Evolutionary conservation across 306 rosid species (phyloP).

Genomic region (Dryas alaskensis): DNA sequence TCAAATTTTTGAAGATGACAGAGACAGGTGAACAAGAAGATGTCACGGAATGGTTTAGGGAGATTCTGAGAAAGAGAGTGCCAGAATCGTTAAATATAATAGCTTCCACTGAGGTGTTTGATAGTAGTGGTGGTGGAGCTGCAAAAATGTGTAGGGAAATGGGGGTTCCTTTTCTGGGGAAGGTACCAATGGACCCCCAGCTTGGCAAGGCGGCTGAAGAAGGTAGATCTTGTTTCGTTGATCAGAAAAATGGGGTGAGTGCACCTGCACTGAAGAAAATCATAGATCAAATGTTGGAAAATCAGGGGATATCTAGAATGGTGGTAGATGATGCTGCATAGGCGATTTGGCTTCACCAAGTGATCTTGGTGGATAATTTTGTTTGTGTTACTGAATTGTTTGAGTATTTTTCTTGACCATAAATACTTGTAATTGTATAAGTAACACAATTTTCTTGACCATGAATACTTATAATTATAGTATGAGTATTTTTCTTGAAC

Average conservation of each 20-base stretch:
- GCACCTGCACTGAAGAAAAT: constrained; percentile 78
- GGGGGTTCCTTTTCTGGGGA: constrained; percentile 84
- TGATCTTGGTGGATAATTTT: constrained; percentile 18
- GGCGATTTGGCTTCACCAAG: constrained; percentile 3
- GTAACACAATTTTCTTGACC: neutral
- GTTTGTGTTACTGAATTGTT: neutral
- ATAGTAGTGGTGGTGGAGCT: constrained; percentile 85
- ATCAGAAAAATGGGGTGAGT: constrained; percentile 52
- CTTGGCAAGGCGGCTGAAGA: constrained; percentile 95
- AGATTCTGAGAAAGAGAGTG: constrained; percentile 56
- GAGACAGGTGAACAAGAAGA: constrained; percentile 67
- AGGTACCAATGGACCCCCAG: constrained; percentile 86
- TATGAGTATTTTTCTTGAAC: neutral
- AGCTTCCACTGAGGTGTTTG: constrained; percentile 79
- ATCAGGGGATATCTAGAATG: constrained; percentile 39
- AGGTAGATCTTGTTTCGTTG: constrained; percentile 81
- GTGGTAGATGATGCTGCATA: constrained; percentile 42
- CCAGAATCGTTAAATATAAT: constrained; percentile 60
- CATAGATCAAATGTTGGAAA: constrained; percentile 59
- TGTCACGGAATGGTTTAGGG: constrained; percentile 62
- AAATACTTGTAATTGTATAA: neutral
- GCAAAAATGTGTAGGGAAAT: constrained; percentile 69
- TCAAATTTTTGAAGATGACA: constrained; percentile 52
- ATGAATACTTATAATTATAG: neutral
- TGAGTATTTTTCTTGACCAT: too few species aligned